These are phyloP conservation scores for Ogataea methylovora DNA, from an alignment of 805 yeast species.

Conservation along the genomic window DNA sequence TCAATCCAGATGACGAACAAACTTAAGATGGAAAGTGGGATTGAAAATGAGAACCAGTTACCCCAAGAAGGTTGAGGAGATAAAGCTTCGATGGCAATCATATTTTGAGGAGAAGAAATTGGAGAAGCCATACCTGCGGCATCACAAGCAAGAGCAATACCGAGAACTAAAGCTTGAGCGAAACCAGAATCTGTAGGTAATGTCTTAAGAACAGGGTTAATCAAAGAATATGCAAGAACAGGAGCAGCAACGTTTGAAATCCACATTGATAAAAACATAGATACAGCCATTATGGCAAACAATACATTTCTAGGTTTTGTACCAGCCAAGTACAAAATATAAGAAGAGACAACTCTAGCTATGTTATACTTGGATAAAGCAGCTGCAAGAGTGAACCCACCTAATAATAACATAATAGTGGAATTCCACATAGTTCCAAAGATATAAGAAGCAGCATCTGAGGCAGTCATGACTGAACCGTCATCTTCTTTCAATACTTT, in stretches of 20 bases:
- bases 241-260: slow-evolving; percentile 52
- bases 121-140: slow-evolving; percentile 51
- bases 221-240: slow-evolving; percentile 43
- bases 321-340: slow-evolving; percentile 42
- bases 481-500: slow-evolving; percentile 41
- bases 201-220: slow-evolving; percentile 39
- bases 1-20: slow-evolving; percentile 35
- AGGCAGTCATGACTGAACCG: slow-evolving; percentile 36
- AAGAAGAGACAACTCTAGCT: slow-evolving; percentile 42
- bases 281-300: slow-evolving; percentile 42
- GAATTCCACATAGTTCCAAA: slow-evolving; percentile 47
- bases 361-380: slow-evolving; percentile 47
- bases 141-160: slow-evolving; percentile 43
- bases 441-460: slow-evolving; percentile 36
- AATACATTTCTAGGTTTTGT: slow-evolving; percentile 41
- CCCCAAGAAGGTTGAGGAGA: slow-evolving; percentile 50
- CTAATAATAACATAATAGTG: slow-evolving; percentile 41
- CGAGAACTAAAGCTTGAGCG: slow-evolving; percentile 21
- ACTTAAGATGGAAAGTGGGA: slow-evolving; percentile 37
- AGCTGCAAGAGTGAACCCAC: slow-evolving; percentile 50
- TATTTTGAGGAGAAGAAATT: slow-evolving; percentile 48
- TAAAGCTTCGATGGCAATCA: slow-evolving; percentile 46
- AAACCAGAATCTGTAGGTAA: slow-evolving; percentile 27
- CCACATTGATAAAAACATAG: slow-evolving; percentile 50
- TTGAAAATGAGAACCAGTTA: slow-evolving; percentile 45